Percentiles rank a stretch among this genome's conserved stretches.
Evolutionary conservation across 2,329 filamentous ascomycete species (phyloP).

Genomic region (Elsinoe batatas): DNA sequence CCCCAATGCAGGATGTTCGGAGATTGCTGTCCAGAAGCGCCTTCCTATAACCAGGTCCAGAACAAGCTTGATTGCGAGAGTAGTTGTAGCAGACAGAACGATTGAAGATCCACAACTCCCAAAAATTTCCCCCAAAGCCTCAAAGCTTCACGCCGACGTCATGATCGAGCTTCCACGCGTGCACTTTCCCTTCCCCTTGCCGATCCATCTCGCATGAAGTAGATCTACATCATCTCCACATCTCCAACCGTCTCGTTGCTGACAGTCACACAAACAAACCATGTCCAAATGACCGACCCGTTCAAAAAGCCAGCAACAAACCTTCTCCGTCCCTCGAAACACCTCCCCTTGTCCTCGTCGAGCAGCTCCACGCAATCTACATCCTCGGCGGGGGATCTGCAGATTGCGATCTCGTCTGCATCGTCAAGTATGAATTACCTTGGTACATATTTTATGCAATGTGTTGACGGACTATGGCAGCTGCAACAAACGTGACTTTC

Average conservation of each 20-base stretch:
- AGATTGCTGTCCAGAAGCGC: too few species aligned
- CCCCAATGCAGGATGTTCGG: too few species aligned
- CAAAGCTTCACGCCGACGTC: constrained; percentile 10
- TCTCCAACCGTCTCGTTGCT: not conserved
- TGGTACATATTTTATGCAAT: too few species aligned
- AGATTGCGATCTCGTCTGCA: not conserved
- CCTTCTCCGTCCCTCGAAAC: not conserved
- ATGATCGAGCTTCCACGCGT: constrained; percentile 6
- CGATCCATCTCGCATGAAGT: not conserved
- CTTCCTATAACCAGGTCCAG: too few species aligned
- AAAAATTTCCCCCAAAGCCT: not conserved
- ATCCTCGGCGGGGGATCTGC: constrained; percentile 1
- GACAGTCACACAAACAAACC: not conserved
- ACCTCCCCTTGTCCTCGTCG: not conserved
- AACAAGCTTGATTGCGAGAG: too few species aligned
- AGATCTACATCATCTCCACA: not conserved
- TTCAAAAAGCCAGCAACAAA: not conserved
- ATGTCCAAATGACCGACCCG: not conserved
- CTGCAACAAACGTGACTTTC: not conserved
- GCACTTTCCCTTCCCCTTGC: not conserved
- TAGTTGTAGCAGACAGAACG: not conserved
- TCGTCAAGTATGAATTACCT: not conserved
- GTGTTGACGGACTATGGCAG: not conserved
- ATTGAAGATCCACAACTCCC: too few species aligned
- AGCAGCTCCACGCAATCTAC: not conserved